Evolutionary conservation across 257 asterid species (phyloP), one percentile per base, ranked within the genome.

Genomic region (Marsdenia floribunda): DNA sequence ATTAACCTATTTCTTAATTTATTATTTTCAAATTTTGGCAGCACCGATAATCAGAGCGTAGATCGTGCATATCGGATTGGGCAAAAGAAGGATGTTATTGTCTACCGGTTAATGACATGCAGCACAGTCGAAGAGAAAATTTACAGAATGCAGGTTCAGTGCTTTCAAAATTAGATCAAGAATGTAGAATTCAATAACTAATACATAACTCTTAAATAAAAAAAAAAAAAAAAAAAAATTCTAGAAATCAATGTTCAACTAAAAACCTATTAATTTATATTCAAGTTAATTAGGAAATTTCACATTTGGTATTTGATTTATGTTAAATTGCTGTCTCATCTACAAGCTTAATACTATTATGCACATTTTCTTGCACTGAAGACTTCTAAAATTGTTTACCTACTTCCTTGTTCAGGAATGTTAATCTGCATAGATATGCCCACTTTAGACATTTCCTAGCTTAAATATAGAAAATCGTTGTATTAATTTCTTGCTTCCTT

Each of bases 61-160:
- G 98, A 94, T 72, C 97, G 98, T 44, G 98, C 98, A 75, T 94
- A 94, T 76, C 88, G 98, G 49, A 94, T 94, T 81, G 98, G 98
- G 79, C 97, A 94, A 80, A 89, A 81, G 85, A 94, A 92, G 84
- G 90, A 94, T 82, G 98, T 94, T 26, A 84, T 92, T 71, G 98
- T 94, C 50, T 94, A 94, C 83, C 89, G 98, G 77, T 78, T 94
- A 76, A 94, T 94, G 98, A 94, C 98, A 22, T 88, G 89, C 77
- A 81, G 92, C 75, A 94, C 98, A 16, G 98, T 94, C 61, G 98
- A 94, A 83, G 98, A 94, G 84, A 94, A 92, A 74, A 94, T 94
- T 46, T 94, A 94, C 71, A 83, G 90, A 82, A 92, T 91, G 83
- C 98, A 94, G 97, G 98, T 93, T 54, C 75, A 66, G 40, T 37